Evolutionary conservation across 2,329 filamentous ascomycete genomes (phyloP).

Genomic region (Macrophomina pseudophaseolina): DNA sequence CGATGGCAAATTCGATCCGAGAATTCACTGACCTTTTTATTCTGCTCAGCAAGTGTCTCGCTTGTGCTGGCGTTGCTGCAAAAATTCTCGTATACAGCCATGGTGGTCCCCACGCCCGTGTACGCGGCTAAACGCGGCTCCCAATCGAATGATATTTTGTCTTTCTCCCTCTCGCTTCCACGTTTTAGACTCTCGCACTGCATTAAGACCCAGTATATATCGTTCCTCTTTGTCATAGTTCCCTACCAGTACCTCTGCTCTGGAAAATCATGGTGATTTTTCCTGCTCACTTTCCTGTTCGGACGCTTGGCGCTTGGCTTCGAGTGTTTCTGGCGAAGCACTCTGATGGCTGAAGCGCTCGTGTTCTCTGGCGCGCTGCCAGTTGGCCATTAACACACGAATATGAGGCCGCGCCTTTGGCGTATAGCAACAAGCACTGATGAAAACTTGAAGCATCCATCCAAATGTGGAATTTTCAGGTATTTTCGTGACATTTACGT

Average conservation of each 20-base stretch:
- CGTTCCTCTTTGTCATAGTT: constrained; percentile 1
- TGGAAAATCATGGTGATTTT: background rate
- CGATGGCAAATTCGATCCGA: too few relatives aligned
- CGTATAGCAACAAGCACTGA: too few relatives aligned
- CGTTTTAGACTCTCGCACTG: background rate
- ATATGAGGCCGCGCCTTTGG: too few relatives aligned
- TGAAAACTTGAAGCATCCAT: too few relatives aligned
- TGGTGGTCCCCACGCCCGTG: background rate
- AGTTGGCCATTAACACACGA: background rate
- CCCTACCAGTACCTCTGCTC: background rate
- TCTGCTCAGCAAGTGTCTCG: background rate
- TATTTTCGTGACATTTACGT: too few relatives aligned
- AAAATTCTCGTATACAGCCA: background rate
- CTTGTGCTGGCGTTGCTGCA: background rate
- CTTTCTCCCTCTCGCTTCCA: background rate
- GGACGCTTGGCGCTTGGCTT: background rate
- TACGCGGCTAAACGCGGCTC: constrained; percentile 14
- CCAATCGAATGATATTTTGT: background rate
- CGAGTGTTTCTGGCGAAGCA: background rate
- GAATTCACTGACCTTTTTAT: too few relatives aligned
- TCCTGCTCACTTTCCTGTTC: constrained; percentile 1
- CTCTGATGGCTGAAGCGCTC: background rate
- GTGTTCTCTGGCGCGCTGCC: background rate
- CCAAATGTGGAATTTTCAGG: too few relatives aligned
- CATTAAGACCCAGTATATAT: background rate